These are phyloP conservation scores for Diaporthe sp. DNA, from an alignment of 2,329 filamentous ascomycete species.

Conservation along the genomic window DNA sequence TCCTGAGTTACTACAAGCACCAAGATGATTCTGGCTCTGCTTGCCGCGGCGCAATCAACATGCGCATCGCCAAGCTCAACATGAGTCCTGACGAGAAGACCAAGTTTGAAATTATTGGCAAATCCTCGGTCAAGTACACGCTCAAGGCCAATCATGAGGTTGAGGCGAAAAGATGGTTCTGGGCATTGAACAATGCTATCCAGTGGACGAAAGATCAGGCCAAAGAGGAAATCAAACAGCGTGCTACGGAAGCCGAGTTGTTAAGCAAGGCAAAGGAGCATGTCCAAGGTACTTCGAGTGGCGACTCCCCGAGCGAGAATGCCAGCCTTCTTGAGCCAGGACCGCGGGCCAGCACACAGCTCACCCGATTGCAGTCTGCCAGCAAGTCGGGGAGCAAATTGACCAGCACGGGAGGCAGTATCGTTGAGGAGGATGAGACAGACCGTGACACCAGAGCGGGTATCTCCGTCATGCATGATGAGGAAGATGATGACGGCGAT, in stretches of 20 bases:
- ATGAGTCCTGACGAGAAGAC: conserved; percentile 99
- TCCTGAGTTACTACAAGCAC: conserved; percentile 98
- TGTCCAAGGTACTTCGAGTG: conserved; percentile 59
- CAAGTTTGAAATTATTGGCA: conserved; percentile 96
- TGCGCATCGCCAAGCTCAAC: conserved; percentile 93
- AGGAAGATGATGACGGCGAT: conserved; percentile 83
- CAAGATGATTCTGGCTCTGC: conserved; percentile 97
- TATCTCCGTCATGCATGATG: conserved; percentile 57
- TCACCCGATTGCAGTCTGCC: conserved; percentile 56
- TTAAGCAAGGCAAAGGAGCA: conserved; percentile 82
- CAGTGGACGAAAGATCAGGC: conserved; percentile 99
- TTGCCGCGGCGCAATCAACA: conserved; percentile 97
- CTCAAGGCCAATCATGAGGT: conserved; percentile 98
- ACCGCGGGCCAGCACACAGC: conserved; percentile 58
- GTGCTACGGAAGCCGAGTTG: conserved; percentile 79
- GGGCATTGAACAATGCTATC: conserved; percentile 98
- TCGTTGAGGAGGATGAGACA: conserved; percentile 63
- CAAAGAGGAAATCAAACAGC: conserved; percentile 86
- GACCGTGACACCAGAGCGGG: conserved; percentile 40
- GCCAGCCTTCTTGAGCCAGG: conserved; percentile 62
- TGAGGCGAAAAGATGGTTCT: conserved; percentile 98
- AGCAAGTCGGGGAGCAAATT: conserved; percentile 51
- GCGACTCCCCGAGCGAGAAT: conserved; percentile 63
- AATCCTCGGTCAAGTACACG: conserved; percentile 98
- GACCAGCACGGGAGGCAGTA: conserved; percentile 61